These are phyloP conservation scores for Westerdykella aurantiaca DNA, from an alignment of 2,329 filamentous ascomycete genomes.

Conservation along the genomic window DNA sequence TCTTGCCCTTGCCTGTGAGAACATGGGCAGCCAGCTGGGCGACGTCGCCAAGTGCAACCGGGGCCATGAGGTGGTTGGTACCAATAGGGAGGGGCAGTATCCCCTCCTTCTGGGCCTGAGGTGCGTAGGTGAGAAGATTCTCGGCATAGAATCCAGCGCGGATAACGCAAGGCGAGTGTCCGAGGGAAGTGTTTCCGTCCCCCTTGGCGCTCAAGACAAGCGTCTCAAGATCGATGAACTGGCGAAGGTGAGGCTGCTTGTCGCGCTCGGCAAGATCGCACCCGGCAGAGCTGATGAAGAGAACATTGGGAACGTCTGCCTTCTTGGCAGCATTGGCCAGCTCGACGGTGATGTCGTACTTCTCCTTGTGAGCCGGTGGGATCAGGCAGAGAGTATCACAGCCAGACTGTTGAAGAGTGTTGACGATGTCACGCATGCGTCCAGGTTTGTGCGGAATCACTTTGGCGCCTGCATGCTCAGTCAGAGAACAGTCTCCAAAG, in stretches of 20 bases:
- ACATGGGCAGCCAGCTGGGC: conserved; percentile 47
- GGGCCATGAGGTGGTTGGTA: conserved; percentile 46
- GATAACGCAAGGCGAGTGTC: conserved; percentile 45
- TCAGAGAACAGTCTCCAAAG: background rate
- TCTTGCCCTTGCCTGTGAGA: conserved; percentile 43
- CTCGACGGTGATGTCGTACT: conserved; percentile 44
- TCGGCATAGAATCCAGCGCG: conserved; percentile 42
- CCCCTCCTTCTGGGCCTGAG: conserved; percentile 43
- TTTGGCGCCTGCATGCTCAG: conserved; percentile 18
- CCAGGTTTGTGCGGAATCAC: conserved; percentile 43
- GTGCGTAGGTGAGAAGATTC: conserved; percentile 47
- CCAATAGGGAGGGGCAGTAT: conserved; percentile 46
- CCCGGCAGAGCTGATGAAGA: conserved; percentile 46
- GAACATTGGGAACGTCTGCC: conserved; percentile 43
- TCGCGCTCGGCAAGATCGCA: conserved; percentile 47
- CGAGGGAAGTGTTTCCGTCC: conserved; percentile 34
- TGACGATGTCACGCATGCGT: conserved; percentile 35
- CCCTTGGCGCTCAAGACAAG: conserved; percentile 43
- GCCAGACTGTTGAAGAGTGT: conserved; percentile 39
- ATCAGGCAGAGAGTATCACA: conserved; percentile 48
- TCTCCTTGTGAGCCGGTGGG: conserved; percentile 44
- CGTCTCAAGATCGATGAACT: conserved; percentile 49
- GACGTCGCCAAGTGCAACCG: conserved; percentile 46
- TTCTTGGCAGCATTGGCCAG: conserved; percentile 44
- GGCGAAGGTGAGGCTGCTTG: conserved; percentile 46